phyloP scores from a whole-genome alignment of 208 protist species.

The Leishmania martiniquensis region DNA sequence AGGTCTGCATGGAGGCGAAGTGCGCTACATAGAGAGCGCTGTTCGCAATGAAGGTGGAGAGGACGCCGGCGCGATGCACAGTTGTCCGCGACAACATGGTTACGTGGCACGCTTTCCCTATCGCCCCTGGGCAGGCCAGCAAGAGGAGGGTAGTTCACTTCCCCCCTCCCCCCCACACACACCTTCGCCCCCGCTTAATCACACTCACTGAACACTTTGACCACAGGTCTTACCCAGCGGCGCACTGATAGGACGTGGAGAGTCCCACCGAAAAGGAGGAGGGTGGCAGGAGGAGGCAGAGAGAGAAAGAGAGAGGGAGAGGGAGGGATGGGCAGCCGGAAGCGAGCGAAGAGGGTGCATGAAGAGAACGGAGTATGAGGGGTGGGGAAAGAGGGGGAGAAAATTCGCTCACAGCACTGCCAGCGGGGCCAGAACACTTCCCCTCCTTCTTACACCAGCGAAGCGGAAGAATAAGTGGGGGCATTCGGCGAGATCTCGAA shows the following conservation, averaged over 20 bases:
- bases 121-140: background rate
- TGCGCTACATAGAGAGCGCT: constrained; percentile 49
- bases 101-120: background rate
- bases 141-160: background rate
- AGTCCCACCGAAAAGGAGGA: background rate
- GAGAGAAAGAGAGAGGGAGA: background rate
- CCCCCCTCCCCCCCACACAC: background rate
- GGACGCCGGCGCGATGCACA: constrained; percentile 46
- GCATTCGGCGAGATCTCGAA: background rate
- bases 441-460: background rate
- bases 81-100: constrained; percentile 43
- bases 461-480: background rate
- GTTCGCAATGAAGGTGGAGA: constrained; percentile 66
- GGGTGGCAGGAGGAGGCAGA: background rate
- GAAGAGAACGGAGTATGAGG: background rate
- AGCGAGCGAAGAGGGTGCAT: background rate
- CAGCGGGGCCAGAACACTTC: background rate
- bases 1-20: constrained; percentile 35
- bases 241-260: background rate
- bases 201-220: background rate
- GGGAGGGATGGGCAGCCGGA: background rate
- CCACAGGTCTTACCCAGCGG: background rate
- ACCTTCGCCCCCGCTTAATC: background rate
- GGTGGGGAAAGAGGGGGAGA: background rate
- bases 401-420: background rate